These are phyloP conservation scores for Zychaea mexicana DNA, from an alignment of 371 early-diverging fungal species.

Conservation along the genomic window DNA sequence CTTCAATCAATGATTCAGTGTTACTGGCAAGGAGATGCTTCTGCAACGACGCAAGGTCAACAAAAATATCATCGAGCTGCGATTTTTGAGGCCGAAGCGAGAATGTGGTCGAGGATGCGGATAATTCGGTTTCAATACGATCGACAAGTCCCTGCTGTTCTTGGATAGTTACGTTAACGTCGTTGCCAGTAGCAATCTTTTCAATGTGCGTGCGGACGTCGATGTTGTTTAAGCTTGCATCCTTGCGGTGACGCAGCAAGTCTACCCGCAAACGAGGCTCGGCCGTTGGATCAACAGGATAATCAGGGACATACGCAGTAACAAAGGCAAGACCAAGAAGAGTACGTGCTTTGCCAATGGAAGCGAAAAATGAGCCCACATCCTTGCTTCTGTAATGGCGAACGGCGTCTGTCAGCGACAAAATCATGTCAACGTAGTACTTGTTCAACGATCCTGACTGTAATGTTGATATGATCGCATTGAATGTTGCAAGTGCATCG, in stretches of 20 bases:
- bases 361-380: constrained; percentile 14
- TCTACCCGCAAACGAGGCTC: constrained; percentile 67
- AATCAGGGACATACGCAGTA: constrained; percentile 71
- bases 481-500: constrained; percentile 9
- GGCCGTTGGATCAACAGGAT: constrained; percentile 79
- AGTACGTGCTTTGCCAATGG: constrained; percentile 59
- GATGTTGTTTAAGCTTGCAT: constrained; percentile 46
- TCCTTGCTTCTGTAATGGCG: constrained; percentile 21
- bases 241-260: constrained; percentile 50
- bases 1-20: constrained; percentile 43
- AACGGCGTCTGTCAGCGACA: constrained; percentile 17
- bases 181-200: constrained; percentile 57
- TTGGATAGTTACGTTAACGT: constrained; percentile 48
- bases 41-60: constrained; percentile 74
- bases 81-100: constrained; percentile 74
- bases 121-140: constrained; percentile 31
- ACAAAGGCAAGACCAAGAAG: constrained; percentile 62
- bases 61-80: constrained; percentile 73
- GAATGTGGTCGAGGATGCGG: constrained; percentile 44
- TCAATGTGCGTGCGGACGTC: constrained; percentile 62
- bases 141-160: constrained; percentile 23
- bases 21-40: constrained; percentile 64
- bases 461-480: constrained; percentile 2
- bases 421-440: constrained; percentile 25
- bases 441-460: constrained; percentile 20